These are phyloP conservation scores for Aegilops umbellulata DNA, from an alignment of 176 grass and related monocot genomes.

Conservation along the genomic window DNA sequence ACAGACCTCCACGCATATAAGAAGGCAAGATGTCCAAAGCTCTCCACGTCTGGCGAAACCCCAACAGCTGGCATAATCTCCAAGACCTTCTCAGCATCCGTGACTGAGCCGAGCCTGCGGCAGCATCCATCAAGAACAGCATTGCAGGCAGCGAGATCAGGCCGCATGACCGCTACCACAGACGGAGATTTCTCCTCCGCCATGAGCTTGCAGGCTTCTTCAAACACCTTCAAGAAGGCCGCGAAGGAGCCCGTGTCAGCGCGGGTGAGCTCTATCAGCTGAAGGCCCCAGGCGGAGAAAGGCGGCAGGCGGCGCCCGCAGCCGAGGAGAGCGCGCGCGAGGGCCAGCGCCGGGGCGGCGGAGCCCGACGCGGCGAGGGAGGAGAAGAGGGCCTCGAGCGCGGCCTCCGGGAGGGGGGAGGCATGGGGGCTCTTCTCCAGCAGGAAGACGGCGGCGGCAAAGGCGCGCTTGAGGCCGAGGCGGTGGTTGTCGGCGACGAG, in stretches of 20 bases:
- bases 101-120: conserved; percentile 51
- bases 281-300: conserved; percentile 63
- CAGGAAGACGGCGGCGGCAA: conserved; percentile 69
- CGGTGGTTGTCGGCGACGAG: conserved; percentile 61
- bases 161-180: conserved; percentile 47
- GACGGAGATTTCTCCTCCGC: conserved; percentile 48
- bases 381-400: conserved; percentile 51
- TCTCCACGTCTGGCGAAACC: conserved; percentile 63
- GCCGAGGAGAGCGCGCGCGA: conserved; percentile 54
- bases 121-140: conserved; percentile 76
- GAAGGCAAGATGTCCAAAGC: conserved; percentile 80
- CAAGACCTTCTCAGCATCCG: conserved; percentile 74
- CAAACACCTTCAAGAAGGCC: conserved; percentile 72
- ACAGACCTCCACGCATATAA: conserved; percentile 81
- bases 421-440: conserved; percentile 66
- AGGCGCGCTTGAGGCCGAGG: conserved; percentile 78
- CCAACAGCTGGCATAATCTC: conserved; percentile 71
- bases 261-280: conserved; percentile 47
- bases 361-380: conserved; percentile 43
- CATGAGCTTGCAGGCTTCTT: conserved; percentile 53
- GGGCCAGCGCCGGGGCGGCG: conserved; percentile 57
- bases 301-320: conserved; percentile 57
- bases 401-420: conserved; percentile 30
- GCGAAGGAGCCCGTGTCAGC: conserved; percentile 38
- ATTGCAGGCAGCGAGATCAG: conserved; percentile 68